Base-by-base conservation (phyloP, 306 rosid species). In the Luffa acutangula region DNA sequence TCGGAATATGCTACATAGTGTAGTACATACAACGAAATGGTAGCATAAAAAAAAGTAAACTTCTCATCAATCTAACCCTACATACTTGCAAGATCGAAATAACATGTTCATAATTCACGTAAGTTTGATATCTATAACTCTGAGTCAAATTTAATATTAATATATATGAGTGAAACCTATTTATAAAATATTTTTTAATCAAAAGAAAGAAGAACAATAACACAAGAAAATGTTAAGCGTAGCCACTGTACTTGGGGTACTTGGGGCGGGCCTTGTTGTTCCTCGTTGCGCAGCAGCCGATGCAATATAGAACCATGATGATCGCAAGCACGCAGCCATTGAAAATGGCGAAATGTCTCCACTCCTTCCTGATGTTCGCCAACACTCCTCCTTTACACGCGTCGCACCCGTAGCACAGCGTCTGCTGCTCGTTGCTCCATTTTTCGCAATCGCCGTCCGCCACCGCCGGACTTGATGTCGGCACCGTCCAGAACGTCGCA, bases 341-440 rank as follows among this genome's bases (percentile, higher is more conserved):
- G 76, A 85, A 76, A 7, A 92, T 43, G 41, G 93, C 89, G 13
- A 94, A 82, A 49, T 58, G 81, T 78, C 81, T 83, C 97, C 97
- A 92, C 67, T 89, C 87, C 75, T 81, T 87, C 78, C 90, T 86
- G 15, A 91, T 88, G 85, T 91, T 88, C 4, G 86, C 86, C 71
- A 94, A 46, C 43, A 94, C 88, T 78, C 95, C 98, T 63, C 87
- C 93, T 69, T 91, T 92, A 85, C 98, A 94, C 9, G 98, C 78
- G 81, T 92, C 85, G 83, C 98, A 94, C n/a, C 88, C 86, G 74
- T 84, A 94, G 58, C 98, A 94, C 77, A 92, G 82, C 62, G 9
- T 52, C 6, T 77, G 58, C 79, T 85, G 71, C 1, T 75, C 56
- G 31, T 94, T 94, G 56, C 82, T 89, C 98, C 98, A 94, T 1